These are phyloP conservation scores for Solanum piurae DNA, from an alignment of 257 asterid species.

Conservation along the genomic window DNA sequence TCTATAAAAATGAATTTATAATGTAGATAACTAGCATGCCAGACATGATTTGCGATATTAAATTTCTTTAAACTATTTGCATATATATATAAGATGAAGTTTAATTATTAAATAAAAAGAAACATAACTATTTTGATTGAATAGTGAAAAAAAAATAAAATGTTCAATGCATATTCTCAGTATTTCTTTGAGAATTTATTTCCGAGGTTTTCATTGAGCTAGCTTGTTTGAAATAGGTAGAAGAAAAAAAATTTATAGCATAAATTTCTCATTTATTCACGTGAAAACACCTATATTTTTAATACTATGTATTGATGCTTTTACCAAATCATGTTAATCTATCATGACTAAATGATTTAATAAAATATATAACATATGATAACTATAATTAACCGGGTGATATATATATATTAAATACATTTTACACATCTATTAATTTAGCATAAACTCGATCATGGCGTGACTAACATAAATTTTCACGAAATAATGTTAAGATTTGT, in stretches of 20 bases:
- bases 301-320: background rate
- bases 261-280: background rate
- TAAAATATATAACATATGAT: background rate
- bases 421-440: background rate
- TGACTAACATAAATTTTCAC: background rate
- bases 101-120: background rate
- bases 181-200: background rate
- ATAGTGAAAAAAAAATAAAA: no score
- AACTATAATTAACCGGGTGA: background rate
- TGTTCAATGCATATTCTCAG: background rate
- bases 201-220: no score
- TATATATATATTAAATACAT: background rate
- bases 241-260: background rate
- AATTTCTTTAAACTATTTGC: background rate
- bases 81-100: background rate
- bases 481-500: no score
- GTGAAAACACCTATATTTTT: background rate
- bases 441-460: background rate
- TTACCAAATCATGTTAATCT: background rate
- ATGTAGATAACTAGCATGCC: background rate
- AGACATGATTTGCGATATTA: no score
- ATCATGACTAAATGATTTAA: background rate
- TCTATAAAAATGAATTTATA: no score
- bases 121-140: no score
- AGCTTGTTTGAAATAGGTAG: background rate